Evolutionary conservation across 169 alveolate genomes (phyloP), one percentile per base, ranked within the genome.

Genomic region (Plasmodium chabaudi): DNA sequence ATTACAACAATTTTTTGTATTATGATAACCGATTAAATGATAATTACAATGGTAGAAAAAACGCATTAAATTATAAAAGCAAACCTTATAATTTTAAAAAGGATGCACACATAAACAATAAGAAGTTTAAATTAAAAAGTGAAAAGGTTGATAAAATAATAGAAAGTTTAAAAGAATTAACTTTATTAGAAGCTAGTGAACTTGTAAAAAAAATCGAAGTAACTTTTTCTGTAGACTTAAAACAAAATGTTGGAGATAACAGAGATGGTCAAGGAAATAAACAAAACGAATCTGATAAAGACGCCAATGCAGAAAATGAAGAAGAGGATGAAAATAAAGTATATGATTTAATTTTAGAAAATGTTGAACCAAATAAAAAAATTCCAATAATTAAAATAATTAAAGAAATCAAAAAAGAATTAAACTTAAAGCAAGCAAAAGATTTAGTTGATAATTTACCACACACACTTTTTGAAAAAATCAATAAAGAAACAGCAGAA

Each of bases 151-250:
- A 91, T 73, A 87, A 84, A 46, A 93, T 93, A 21, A 68, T 93
- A 23, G 94, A 77, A 17, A 91, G 89, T 25, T 90, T 93, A 75
- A 93, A 93, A 87, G 64, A 65, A 19, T 79, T 93, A 59, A 92
- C 95, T 4, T 87, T 93, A 15, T 60, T 93, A 92, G 96, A 93
- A 89, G 93, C 96, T 13, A 89, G 95, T 19, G 96, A 93, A 72
- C 61, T 93, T 65, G 96, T 93, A 23, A 93, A 88, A 79, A 87
- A 93, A 88, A 93, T 93, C 19, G 96, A 93, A 89, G 79, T 91
- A 61, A 84, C 94, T 13, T 93, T 93, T 63, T 93, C 94, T 2
- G 96, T 93, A 1, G 89, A 93, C n/a, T 73, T 94, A 13, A 88
- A 77, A 63, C 89, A 87, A 69, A 87, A 68, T 70, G 63, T 91